Evolutionary conservation across 2,329 filamentous ascomycete genomes (phyloP), one percentile per base, ranked within the genome.

Genomic region (Pseudocercospora vitis): DNA sequence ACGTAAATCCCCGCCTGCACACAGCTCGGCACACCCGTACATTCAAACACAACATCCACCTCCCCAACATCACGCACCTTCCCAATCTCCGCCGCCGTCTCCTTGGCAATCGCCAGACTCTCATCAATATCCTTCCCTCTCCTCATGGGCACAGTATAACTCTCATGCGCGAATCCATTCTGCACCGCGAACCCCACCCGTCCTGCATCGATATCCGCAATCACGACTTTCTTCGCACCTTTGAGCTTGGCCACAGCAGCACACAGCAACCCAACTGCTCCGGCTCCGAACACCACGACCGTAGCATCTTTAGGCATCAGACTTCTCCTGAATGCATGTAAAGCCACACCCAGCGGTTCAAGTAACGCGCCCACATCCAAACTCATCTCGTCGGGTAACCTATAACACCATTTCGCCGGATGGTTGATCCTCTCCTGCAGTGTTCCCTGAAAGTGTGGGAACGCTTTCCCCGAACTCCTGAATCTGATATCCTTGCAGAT

Each of bases 1-100:
- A 77, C 85, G 61, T 87, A 90, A 16, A 91, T 81, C n/a, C 83
- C 80, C 1, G 85, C 86, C 67, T 89, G 87, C 73, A 89, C 84
- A 68, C 87, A 89, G 0, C 81, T 78, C 58, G 88, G 86, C 56
- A 89, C 88, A 23, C 87, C 87, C 0, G 87, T 90, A 66, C 87
- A 90, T 70, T 91, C 87, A 59, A 90, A 90, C 0, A 86, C 82
- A 4, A 86, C 71, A 64, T 89, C 85, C 2, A 89, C 80, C 42
- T 87, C 85, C 1, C 74, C 75, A 12, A 76, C 62, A 44, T 64
- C 65, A 39, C 66, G 62, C 0, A 74, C 63, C 61, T 72, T 70
- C 1, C 68, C 74, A 46, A 78, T 67, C 16, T 66, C 69, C 3
- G 68, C 72, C 21, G 77, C 77, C 9, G 71, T 74, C 56, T 78